Conservation (phyloP, 257 asterid genomes). For the Przewalskia tangutica region DNA sequence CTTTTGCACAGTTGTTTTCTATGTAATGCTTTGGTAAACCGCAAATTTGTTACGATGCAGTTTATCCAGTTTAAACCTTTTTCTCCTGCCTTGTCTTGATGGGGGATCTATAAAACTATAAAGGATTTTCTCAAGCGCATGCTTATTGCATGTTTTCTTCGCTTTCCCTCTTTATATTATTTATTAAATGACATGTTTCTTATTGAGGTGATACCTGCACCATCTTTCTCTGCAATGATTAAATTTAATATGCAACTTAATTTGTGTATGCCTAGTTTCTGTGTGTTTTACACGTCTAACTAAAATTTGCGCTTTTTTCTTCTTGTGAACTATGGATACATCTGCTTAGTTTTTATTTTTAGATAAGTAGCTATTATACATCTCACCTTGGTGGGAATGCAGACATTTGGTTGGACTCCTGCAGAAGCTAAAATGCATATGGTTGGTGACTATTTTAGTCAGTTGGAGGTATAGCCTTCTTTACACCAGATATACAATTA, state of each 20-base stretch:
- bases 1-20: neutral
- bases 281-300: neutral
- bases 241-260: neutral
- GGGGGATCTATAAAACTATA: neutral
- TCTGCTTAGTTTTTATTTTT: neutral
- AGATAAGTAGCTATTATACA: neutral
- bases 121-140: neutral
- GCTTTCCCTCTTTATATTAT: neutral
- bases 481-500: neutral
- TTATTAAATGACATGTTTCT: neutral
- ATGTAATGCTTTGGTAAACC: neutral
- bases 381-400: constrained; percentile 11
- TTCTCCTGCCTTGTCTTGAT: neutral
- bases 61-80: neutral
- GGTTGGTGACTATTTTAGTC: constrained; percentile 67
- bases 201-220: neutral
- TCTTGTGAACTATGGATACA: neutral
- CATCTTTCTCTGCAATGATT: neutral
- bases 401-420: constrained; percentile 94
- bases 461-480: constrained; percentile 53
- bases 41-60: neutral
- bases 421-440: constrained; percentile 87
- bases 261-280: neutral
- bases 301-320: neutral
- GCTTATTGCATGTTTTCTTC: neutral